Conservation (phyloP, 148 eudicot genomes). For the Vaccinium macrocarpon region DNA sequence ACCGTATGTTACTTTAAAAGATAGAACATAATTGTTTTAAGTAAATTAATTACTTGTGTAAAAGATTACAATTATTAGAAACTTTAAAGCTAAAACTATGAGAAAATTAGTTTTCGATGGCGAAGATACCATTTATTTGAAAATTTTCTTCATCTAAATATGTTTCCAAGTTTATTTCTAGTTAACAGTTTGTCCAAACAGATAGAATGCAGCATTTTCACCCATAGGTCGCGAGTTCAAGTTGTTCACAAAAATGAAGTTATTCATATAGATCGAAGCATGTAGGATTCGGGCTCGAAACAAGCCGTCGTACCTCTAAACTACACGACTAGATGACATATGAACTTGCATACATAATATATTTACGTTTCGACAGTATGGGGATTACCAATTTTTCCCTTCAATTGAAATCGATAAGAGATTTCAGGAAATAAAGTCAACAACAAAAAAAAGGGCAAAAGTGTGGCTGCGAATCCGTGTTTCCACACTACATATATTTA, state of each 20-base stretch:
- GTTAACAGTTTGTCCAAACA: neutral
- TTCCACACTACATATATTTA: too few species aligned
- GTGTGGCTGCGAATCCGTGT: too few species aligned
- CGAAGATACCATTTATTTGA: neutral
- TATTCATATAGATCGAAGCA: neutral
- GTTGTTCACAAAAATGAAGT: too few species aligned
- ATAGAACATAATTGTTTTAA: neutral
- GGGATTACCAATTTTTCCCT: too few species aligned
- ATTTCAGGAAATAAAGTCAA: too few species aligned
- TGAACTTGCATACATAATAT: neutral
- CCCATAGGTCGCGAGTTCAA: neutral
- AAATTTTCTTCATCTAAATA: neutral
- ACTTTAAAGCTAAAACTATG: neutral
- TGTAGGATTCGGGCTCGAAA: neutral
- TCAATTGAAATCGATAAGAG: too few species aligned
- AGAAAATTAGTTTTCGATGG: neutral
- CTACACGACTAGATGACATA: neutral
- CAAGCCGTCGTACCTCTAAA: neutral
- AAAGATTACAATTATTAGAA: neutral
- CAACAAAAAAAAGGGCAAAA: too few species aligned
- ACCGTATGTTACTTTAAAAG: neutral
- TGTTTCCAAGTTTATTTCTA: neutral
- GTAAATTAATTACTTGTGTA: neutral
- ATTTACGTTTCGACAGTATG: too few species aligned
- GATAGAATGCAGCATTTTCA: conserved; percentile 3